Conservation (phyloP, 2,329 filamentous ascomycete species). For the Gaeumannomyces sp. region DNA sequence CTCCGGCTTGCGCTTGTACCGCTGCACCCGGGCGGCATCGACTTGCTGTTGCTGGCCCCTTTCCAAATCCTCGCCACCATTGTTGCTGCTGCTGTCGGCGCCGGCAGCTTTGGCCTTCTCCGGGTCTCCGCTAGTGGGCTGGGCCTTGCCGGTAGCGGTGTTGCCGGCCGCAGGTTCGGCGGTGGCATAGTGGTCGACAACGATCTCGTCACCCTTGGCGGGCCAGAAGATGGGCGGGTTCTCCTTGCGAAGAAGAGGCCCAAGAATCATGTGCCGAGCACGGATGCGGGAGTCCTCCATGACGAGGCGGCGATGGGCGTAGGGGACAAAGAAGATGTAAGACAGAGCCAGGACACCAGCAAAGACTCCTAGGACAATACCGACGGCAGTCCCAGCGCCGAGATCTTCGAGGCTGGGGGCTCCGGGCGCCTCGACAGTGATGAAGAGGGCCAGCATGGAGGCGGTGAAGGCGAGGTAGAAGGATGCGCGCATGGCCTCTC, state of each 20-base stretch:
- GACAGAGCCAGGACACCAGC: not conserved
- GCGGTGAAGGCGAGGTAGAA: slow-evolving; percentile 7
- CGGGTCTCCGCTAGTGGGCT: not conserved
- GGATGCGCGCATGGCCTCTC: not conserved
- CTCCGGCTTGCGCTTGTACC: slow-evolving; percentile 2
- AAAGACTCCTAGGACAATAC: slow-evolving; percentile 1
- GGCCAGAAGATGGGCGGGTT: slow-evolving; percentile 4
- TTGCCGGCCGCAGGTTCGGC: not conserved
- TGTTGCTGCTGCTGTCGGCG: not conserved
- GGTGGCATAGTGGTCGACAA: slow-evolving; percentile 1
- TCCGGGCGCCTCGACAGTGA: slow-evolving; percentile 4
- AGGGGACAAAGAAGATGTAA: slow-evolving; percentile 7
- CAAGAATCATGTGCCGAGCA: slow-evolving; percentile 2
- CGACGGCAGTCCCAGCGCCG: not conserved
- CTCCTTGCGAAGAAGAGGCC: not conserved
- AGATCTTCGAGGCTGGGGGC: slow-evolving; percentile 7
- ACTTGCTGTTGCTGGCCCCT: not conserved
- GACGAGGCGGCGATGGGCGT: slow-evolving; percentile 7
- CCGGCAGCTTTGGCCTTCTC: not conserved
- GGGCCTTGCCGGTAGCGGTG: not conserved
- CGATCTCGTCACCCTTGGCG: not conserved
- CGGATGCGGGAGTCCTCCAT: slow-evolving; percentile 7
- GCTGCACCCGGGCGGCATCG: not conserved
- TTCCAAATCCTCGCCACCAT: not conserved
- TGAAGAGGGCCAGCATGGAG: slow-evolving; percentile 4